Conservation (phyloP, 805 yeast species). For the Scheffersomyces stipitis region DNA sequence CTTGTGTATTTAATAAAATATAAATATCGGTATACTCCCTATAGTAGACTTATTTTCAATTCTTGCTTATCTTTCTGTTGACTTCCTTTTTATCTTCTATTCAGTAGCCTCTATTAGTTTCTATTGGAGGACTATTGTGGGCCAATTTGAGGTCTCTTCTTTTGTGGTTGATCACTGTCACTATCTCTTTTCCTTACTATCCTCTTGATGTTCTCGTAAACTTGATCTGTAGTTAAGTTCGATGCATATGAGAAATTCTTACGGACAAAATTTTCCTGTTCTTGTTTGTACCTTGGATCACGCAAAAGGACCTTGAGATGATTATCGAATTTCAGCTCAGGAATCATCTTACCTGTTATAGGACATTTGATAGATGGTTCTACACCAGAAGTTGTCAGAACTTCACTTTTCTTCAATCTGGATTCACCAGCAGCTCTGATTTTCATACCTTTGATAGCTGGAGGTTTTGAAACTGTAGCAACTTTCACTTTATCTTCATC, state of each 20-base stretch:
- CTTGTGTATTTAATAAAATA: slow-evolving; percentile 24
- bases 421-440: slow-evolving; percentile 72
- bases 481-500: slow-evolving; percentile 6
- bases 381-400: slow-evolving; percentile 1
- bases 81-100: slow-evolving; percentile 18
- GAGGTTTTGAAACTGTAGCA: slow-evolving; percentile 10
- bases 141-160: slow-evolving; percentile 8
- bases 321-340: slow-evolving; percentile 66
- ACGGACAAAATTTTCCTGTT: slow-evolving; percentile 58
- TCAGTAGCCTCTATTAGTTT: slow-evolving; percentile 13
- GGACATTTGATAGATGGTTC: slow-evolving; percentile 66
- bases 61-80: slow-evolving; percentile 1
- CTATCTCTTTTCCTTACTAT: slow-evolving; percentile 12
- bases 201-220: slow-evolving; percentile 57
- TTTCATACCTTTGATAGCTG: slow-evolving; percentile 53
- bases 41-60: background rate
- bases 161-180: slow-evolving; percentile 1
- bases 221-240: slow-evolving; percentile 56
- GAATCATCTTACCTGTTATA: slow-evolving; percentile 67
- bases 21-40: slow-evolving; percentile 1
- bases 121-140: slow-evolving; percentile 4
- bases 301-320: slow-evolving; percentile 70
- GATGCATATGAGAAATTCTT: slow-evolving; percentile 51
- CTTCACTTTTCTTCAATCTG: slow-evolving; percentile 37
- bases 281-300: slow-evolving; percentile 76